Base-by-base conservation (phyloP, 768 basidiomycete species). In the Suillus paluster region DNA sequence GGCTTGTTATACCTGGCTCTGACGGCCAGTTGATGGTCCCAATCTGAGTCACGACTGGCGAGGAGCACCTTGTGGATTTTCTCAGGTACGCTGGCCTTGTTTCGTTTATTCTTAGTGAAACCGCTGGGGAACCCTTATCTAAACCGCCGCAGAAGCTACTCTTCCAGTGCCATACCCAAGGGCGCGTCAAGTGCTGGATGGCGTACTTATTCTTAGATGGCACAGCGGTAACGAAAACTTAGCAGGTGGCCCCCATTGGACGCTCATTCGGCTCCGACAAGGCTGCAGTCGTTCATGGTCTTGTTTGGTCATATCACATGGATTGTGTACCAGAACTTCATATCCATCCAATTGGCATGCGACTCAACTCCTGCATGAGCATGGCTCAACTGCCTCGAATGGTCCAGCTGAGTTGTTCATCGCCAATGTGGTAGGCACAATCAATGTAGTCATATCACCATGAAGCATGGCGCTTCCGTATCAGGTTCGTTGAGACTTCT, bases 391-490 rank as follows among this genome's bases (percentile, higher is more conserved):
- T 39, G 23, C 23, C 36, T 25, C 21, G 39, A 38, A 55, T 27
- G 36, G 17, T 55, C 38, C 54, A 39, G 23, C 23, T 19, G 38
- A 2, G 38, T 55, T 39, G 38, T 39, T 27, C 17, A 19, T 39
- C 38, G 25, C 23, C 21, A 23, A 55, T 19, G 23, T 55, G 36
- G 21, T 17, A 55, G 54, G 17, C 17, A 38, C 38, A 55, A 25
- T 55, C 11, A 5, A 25, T 39, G 23, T 23, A 55, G 54, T 25
- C 53, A 10, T 25, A 19, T 34, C 36, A 39, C 23, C 38, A 39
- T 55, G 54, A 55, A 38, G 17, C 17, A 55, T 39, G 23, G 12
- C 49, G 27, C 23, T 39, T 55, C 54, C 38, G 39, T 55, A 55
- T 55, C 54, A 39, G 54, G 54, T 39, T 55, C 39, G 10, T 39